phyloP scores from a whole-genome alignment of 345 rosid genomes.

The Chamaenerion angustifolium region DNA sequence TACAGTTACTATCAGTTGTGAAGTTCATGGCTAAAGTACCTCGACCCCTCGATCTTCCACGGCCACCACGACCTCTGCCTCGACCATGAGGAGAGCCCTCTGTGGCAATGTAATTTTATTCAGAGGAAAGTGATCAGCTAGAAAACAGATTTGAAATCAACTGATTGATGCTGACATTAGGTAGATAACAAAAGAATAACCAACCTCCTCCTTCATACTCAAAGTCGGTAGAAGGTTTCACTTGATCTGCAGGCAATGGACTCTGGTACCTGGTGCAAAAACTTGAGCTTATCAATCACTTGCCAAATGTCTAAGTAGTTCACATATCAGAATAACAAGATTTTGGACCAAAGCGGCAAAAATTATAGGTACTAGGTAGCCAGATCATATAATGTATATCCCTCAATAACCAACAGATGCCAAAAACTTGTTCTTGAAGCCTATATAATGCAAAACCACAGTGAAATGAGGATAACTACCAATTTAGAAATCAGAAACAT shows the following conservation, averaged over 20 bases:
- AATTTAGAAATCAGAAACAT: slow-evolving; percentile 21
- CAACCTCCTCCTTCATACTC: slow-evolving; percentile 57
- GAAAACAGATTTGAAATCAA: neutral
- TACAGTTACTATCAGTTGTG: neutral
- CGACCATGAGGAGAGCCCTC: slow-evolving; percentile 65
- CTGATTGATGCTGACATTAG: neutral
- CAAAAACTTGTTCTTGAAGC: too few relatives aligned
- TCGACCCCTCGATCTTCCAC: slow-evolving; percentile 32
- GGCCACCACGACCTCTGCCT: slow-evolving; percentile 57
- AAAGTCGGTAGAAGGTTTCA: slow-evolving; percentile 32
- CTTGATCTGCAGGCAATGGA: slow-evolving; percentile 57
- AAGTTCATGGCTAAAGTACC: slow-evolving; percentile 5
- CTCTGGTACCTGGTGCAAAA: slow-evolving; percentile 49
- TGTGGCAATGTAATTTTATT: slow-evolving; percentile 12
- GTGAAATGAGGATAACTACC: neutral
- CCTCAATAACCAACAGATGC: too few relatives aligned
- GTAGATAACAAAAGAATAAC: neutral
- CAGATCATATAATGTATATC: too few relatives aligned
- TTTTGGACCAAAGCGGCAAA: neutral
- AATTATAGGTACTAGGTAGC: too few relatives aligned
- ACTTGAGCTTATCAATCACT: slow-evolving; percentile 4
- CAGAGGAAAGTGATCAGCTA: neutral
- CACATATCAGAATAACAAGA: neutral
- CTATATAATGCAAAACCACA: too few relatives aligned
- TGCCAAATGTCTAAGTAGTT: neutral